Conservation (phyloP, 768 basidiomycete genomes). For the Gautieria morchelliformis region DNA sequence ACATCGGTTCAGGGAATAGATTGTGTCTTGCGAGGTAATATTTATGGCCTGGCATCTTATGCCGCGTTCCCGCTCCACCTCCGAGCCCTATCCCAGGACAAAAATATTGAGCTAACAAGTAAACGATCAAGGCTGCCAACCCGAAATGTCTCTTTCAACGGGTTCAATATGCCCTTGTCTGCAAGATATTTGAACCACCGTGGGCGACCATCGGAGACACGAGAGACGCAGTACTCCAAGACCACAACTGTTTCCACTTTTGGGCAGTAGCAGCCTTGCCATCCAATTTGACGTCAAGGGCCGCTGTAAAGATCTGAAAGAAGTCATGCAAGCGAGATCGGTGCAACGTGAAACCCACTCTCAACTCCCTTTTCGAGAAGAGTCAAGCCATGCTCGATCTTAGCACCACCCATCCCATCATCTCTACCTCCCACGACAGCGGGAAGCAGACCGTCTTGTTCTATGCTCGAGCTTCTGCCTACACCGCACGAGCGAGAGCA, state of each 20-base stretch:
- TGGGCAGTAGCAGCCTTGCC: constrained; percentile 17
- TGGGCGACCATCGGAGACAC: background rate
- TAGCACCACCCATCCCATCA: background rate
- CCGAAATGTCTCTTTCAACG: constrained; percentile 50
- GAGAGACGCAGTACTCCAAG: constrained; percentile 27
- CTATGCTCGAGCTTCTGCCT: too few species aligned
- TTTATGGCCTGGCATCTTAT: too few species aligned
- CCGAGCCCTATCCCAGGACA: too few species aligned
- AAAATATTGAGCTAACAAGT: constrained; percentile 36
- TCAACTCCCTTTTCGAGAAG: constrained; percentile 94
- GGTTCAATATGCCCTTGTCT: constrained; percentile 34
- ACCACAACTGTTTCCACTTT: constrained; percentile 61
- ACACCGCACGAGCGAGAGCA: background rate
- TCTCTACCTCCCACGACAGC: background rate
- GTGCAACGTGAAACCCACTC: constrained; percentile 92
- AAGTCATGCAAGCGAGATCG: constrained; percentile 40
- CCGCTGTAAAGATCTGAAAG: constrained; percentile 35
- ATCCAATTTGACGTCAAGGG: constrained; percentile 29
- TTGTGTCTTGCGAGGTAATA: too few species aligned
- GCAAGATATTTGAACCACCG: constrained; percentile 32
- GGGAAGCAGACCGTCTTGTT: background rate
- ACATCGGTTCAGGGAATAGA: too few species aligned
- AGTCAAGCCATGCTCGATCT: constrained; percentile 43
- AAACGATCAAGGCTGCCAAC: constrained; percentile 48
- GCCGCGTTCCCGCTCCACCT: too few species aligned